Percentiles rank a stretch among this genome's conserved stretches.
These are phyloP conservation scores for Paramecium sonneborni DNA, from an alignment of 73 alveolate genomes.

Conservation along the genomic window DNA sequence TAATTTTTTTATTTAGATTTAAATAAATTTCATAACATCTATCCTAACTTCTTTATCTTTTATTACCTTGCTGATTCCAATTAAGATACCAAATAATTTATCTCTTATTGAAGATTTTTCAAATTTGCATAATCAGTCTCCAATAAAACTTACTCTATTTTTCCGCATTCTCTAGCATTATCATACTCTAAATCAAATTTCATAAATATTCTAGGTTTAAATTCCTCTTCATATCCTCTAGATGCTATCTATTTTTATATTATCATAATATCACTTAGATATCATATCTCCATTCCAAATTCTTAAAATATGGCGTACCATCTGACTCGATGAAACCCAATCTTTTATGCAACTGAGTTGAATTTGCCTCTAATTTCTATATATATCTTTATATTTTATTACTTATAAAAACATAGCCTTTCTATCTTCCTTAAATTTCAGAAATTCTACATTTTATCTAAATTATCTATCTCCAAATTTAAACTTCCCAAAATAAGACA, in stretches of 20 bases:
- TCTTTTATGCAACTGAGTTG: neutral
- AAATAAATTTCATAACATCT: neutral
- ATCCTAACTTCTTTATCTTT: neutral
- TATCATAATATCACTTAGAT: neutral
- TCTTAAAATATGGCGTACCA: slow-evolving; percentile 28
- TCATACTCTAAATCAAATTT: slow-evolving; percentile 19
- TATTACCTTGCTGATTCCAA: neutral
- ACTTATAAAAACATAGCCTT: neutral
- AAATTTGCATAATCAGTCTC: slow-evolving; percentile 30
- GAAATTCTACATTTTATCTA: neutral
- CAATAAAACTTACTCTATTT: neutral
- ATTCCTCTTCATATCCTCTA: neutral
- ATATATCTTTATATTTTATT: neutral
- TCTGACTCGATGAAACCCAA: neutral
- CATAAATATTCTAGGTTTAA: neutral
- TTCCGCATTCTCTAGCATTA: neutral
- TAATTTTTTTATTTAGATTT: neutral
- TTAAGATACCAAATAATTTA: neutral
- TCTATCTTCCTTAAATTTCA: neutral
- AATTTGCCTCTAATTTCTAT: neutral
- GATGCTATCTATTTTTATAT: neutral
- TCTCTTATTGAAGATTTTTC: neutral
- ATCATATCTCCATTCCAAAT: slow-evolving; percentile 3
- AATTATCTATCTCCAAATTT: slow-evolving; percentile 3
- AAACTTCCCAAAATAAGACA: slow-evolving; percentile 39